Conservation (phyloP, 768 basidiomycete genomes). For the Rhizopogon roseolus region DNA sequence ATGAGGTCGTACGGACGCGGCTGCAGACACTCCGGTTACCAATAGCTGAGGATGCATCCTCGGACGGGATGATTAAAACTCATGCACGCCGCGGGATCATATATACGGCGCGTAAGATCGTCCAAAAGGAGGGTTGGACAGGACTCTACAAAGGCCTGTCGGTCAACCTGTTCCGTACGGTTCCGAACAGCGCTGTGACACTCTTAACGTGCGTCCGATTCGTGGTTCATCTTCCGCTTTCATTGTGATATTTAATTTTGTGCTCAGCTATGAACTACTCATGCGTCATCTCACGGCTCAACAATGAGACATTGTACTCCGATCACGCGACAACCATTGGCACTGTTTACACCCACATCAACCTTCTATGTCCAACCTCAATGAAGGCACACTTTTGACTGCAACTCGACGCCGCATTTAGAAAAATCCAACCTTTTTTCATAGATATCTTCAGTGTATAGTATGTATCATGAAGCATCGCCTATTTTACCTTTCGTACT, state of each 20-base stretch:
- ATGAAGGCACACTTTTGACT: background rate
- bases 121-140: conserved; percentile 80
- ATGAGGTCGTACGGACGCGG: conserved; percentile 98
- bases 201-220: conserved; percentile 48
- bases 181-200: conserved; percentile 94
- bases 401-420: conserved; percentile 9
- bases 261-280: conserved; percentile 24
- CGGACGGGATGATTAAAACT: conserved; percentile 55
- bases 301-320: background rate
- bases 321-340: too few relatives aligned
- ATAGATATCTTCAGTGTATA: conserved; percentile 10
- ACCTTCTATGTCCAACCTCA: background rate
- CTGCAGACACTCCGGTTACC: conserved; percentile 81
- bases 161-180: conserved; percentile 91
- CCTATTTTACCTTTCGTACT: too few relatives aligned
- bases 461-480: background rate
- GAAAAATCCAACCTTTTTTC: conserved; percentile 6
- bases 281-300: conserved; percentile 26
- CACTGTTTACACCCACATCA: conserved; percentile 7
- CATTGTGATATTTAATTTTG: background rate
- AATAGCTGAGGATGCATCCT: conserved; percentile 52
- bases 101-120: conserved; percentile 66
- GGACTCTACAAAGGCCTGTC: conserved; percentile 91
- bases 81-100: conserved; percentile 63
- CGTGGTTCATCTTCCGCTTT: background rate